Evolutionary conservation across 2,329 filamentous ascomycete species (phyloP), one percentile per base, ranked within the genome.

Genomic region (Pseudogymnoascus sp.): DNA sequence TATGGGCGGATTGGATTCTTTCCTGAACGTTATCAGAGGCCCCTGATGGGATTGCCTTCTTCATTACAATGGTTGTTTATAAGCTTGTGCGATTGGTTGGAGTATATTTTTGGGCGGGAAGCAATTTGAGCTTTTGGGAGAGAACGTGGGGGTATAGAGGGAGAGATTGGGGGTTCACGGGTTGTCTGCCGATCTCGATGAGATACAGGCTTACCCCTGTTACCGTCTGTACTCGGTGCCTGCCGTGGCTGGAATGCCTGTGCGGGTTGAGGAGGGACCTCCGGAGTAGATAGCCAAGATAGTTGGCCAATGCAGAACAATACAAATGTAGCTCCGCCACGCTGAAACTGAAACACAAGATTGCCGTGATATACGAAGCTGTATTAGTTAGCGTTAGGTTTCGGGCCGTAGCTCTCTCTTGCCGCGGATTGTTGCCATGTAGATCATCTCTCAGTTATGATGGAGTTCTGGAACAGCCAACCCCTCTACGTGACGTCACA

Each of bases 191-290:
- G 43, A 54, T 30, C 43, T 54, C 25, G 43, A 54, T 54, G 43
- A 54, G 43, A 54, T 54, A n/a, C 43, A 54, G 30, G 25, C 43
- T 30, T 18, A 11, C 11, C 8, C 25, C 43, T 54, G 43, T 54
- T 54, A 2, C 25, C 43, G 43, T 32, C 43, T 54, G 43, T 54
- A 54, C 43, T 54, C 43, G 25, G 25, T 54, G 22, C 12, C 22
- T 54, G 43, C 43, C 43, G 18, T 54, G 43, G 43, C 43, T 54
- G 43, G 43, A 54, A 54, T 54, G 43, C 43, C 43, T 54, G 43
- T 54, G 43, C 25, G n/a, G n/a, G 43, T 32, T 30, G 43, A 18
- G 43, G 43, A 54, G 43, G 43, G 9, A 16, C 43, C 25, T 54
- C 43, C 43, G 25, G 43, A 54, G 43, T 30, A 54, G 43, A 54